Base-by-base conservation (phyloP, 352 stramenopile genomes). In the Nothophytophthora sp. region DNA sequence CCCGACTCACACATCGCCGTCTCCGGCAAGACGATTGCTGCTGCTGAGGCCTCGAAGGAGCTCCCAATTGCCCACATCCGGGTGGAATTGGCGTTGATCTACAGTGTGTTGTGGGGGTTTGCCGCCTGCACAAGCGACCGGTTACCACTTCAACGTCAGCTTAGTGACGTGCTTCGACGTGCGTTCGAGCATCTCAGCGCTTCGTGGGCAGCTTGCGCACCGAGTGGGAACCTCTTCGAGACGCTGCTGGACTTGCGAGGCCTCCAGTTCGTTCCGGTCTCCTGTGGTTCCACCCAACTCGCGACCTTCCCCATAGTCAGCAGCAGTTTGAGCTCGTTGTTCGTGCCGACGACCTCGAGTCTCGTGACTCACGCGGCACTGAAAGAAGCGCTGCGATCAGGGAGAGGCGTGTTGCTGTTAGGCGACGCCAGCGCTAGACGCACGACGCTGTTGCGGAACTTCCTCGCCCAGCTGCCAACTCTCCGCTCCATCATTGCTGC, bases 91-190 rank as follows among this genome's bases (percentile, higher is more conserved):
- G 58, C 60, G 2, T 46, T 79, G 2, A 30, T 80, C 2, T 85
- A 81, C 32, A 70, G 74, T 11, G 40, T 88, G 5, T 28, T 88
- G 10, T 88, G 79, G 76, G 72, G 72, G 2, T 80, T 76, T 50
- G 58, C 63, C 22, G 41, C 59, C 4, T 66, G 59, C 34, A 58
- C 53, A 1, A 56, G 44, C 12, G 62, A 55, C 9, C 55, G 51
- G 4, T 6, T 15, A 16, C 10, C 43, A 0, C 15, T 74, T 11
- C 57, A 72, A 36, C 19, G 63, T 5, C 59, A 78, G 20, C 18
- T 83, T 0, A 76, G 63, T 19, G 65, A 57, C 4, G 27, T 67
- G 10, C 4, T 81, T 32, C 58, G 58, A 29, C 70, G 52, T 1
- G 40, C 63, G 8, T 75, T 78, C 5, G 62, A 61, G 1, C 37